These are phyloP conservation scores for Phytophthora cryptogea DNA, from an alignment of 352 stramenopile genomes.

Conservation along the genomic window DNA sequence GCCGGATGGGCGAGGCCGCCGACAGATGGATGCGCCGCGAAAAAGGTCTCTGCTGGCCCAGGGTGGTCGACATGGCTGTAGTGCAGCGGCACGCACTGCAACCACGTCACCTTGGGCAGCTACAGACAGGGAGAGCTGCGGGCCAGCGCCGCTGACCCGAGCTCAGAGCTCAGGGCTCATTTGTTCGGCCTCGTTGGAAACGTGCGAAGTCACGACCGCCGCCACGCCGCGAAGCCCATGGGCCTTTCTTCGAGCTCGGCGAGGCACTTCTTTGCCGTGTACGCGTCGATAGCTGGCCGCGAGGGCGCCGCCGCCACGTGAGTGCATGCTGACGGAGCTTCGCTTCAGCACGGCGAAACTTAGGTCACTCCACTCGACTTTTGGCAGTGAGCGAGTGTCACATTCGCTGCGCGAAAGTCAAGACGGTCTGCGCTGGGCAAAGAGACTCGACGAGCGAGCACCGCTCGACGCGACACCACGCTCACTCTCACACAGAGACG, in stretches of 20 bases:
- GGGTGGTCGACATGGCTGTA: not conserved
- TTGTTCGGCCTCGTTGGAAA: not conserved
- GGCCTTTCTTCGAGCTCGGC: not conserved
- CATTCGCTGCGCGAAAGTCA: not conserved
- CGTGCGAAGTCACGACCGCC: not conserved
- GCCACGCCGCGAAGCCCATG: not conserved
- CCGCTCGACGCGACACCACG: not conserved
- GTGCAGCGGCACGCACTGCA: not conserved
- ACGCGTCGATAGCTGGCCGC: not conserved
- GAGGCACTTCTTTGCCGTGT: not conserved
- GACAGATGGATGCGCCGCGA: not conserved
- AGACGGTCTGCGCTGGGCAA: not conserved
- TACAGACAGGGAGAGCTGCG: slow-evolving; percentile 1
- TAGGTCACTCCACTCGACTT: too few relatives aligned
- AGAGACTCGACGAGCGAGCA: not conserved
- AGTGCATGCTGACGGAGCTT: not conserved
- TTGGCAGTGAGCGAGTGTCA: not conserved
- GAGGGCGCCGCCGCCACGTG: not conserved
- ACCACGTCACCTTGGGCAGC: not conserved
- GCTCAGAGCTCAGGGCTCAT: not conserved
- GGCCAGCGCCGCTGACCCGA: not conserved
- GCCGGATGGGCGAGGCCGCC: not conserved
- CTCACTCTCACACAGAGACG: not conserved
- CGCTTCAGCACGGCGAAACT: not conserved
- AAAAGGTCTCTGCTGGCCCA: not conserved